Conservation (phyloP, 176 grass and related monocot genomes). For the Eleusine indica region DNA sequence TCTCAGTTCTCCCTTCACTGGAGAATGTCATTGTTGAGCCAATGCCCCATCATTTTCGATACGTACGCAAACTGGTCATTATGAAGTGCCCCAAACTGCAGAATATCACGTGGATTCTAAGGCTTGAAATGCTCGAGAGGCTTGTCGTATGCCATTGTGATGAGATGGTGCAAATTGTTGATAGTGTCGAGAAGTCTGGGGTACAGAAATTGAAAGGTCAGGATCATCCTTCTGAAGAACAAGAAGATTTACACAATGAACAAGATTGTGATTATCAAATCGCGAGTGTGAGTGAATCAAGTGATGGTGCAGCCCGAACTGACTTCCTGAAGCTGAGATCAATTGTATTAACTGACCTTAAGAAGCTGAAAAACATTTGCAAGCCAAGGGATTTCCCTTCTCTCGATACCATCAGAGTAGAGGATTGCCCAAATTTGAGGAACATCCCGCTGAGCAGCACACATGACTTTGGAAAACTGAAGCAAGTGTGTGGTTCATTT, state of each 20-base stretch:
- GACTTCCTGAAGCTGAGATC: conserved; percentile 60
- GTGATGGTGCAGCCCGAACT: not conserved
- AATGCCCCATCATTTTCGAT: conserved; percentile 51
- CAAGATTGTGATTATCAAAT: not conserved
- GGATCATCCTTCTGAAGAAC: not conserved
- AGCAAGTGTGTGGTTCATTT: conserved; percentile 61
- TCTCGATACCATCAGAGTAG: conserved; percentile 76
- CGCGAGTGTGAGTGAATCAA: not conserved
- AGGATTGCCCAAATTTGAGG: conserved; percentile 57
- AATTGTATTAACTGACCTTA: conserved; percentile 53
- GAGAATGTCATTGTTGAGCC: conserved; percentile 48
- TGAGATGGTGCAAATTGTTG: conserved; percentile 56
- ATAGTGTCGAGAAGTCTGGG: not conserved
- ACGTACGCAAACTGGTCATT: conserved; percentile 64
- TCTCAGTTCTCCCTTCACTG: conserved; percentile 59
- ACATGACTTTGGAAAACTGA: conserved; percentile 45
- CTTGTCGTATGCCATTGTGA: conserved; percentile 65
- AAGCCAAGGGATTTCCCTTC: conserved; percentile 46
- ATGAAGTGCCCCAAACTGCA: conserved; percentile 52
- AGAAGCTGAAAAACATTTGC: conserved; percentile 56
- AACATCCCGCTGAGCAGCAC: conserved; percentile 45
- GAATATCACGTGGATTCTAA: conserved; percentile 62
- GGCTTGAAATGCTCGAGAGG: conserved; percentile 69
- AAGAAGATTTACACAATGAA: not conserved
- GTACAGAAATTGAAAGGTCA: not conserved